Evolutionary conservation across 345 rosid genomes (phyloP).

Genomic region (Syzygium oleosum): DNA sequence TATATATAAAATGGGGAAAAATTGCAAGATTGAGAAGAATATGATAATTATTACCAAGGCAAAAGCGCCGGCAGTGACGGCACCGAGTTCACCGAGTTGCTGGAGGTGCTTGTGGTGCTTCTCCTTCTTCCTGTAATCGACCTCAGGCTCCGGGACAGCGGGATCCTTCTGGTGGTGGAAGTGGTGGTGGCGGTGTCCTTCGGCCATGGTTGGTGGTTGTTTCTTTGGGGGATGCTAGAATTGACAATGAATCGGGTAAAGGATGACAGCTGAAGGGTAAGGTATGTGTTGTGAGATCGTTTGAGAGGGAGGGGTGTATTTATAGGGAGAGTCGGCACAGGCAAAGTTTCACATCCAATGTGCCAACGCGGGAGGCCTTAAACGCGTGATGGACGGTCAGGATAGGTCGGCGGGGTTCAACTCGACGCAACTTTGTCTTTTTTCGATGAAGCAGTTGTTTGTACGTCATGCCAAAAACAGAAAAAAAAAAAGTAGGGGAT

Average conservation of each 20-base stretch:
- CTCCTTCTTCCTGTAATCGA: conserved; percentile 39
- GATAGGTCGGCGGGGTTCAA: neutral
- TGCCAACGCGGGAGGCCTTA: neutral
- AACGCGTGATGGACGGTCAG: neutral
- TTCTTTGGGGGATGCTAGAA: neutral
- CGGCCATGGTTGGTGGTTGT: conserved; percentile 18
- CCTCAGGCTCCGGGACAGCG: neutral
- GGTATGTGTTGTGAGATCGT: neutral
- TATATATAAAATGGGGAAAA: too few relatives aligned
- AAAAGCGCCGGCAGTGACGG: conserved; percentile 35
- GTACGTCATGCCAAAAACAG: neutral
- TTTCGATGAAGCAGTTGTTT: neutral
- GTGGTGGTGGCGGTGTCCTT: conserved; percentile 33
- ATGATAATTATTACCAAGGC: conserved; percentile 27
- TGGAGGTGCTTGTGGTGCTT: conserved; percentile 56
- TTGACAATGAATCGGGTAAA: neutral
- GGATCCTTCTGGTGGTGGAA: conserved; percentile 27
- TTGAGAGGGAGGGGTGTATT: neutral
- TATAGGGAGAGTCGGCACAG: neutral
- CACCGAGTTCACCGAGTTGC: conserved; percentile 36
- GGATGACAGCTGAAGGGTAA: too few relatives aligned
- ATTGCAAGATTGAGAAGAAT: neutral
- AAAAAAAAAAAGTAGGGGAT: neutral
- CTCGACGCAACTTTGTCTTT: neutral
- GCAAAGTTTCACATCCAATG: neutral